These are phyloP conservation scores for Kockovaella imperatae DNA, from an alignment of 768 basidiomycete species.

Conservation along the genomic window DNA sequence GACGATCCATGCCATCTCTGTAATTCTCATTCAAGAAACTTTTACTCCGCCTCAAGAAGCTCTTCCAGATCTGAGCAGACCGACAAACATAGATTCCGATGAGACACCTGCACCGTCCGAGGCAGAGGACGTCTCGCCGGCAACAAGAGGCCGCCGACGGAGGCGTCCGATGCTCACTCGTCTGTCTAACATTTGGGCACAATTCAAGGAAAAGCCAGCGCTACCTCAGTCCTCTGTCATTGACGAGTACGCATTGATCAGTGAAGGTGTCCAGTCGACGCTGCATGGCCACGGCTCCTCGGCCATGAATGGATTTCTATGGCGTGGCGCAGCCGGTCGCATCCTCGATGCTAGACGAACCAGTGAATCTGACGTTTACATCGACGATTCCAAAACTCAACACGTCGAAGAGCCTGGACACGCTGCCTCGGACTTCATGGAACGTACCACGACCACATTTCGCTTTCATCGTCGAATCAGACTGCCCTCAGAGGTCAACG, in stretches of 20 bases:
- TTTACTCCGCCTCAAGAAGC: slow-evolving; percentile 1
- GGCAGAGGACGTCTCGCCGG: not conserved
- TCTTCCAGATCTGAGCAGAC: not conserved
- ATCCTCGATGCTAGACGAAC: not conserved
- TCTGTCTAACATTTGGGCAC: slow-evolving; percentile 1
- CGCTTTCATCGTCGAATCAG: not conserved
- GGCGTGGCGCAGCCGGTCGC: slow-evolving; percentile 4
- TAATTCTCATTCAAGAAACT: slow-evolving; percentile 5
- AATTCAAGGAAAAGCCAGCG: slow-evolving; percentile 6
- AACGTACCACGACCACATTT: not conserved
- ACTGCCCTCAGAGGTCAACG: slow-evolving; percentile 4
- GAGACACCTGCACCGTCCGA: not conserved
- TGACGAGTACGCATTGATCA: slow-evolving; percentile 4
- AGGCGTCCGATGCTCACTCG: not conserved
- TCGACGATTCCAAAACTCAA: slow-evolving; percentile 1
- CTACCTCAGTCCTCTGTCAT: slow-evolving; percentile 5
- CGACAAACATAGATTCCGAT: not conserved
- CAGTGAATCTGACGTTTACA: not conserved
- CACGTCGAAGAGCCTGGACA: too few species aligned
- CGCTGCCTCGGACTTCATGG: not conserved
- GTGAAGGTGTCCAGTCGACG: slow-evolving; percentile 1
- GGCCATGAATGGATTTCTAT: too few species aligned
- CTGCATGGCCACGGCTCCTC: not conserved
- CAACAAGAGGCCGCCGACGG: not conserved
- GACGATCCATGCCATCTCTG: slow-evolving; percentile 9